These are phyloP conservation scores for Juncus effusus DNA, from an alignment of 176 grass and related monocot species.

Conservation along the genomic window DNA sequence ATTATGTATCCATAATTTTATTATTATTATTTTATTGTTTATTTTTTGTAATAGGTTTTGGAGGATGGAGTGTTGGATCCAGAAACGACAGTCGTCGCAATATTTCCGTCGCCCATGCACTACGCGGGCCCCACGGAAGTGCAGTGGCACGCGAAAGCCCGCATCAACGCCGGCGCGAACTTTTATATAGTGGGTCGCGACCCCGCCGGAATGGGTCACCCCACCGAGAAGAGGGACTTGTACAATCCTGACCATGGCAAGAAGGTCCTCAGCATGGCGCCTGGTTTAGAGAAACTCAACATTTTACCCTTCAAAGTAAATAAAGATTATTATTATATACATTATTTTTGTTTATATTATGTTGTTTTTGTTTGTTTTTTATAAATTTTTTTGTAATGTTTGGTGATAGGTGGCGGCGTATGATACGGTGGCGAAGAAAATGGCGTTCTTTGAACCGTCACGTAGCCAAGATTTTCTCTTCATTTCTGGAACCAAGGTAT, in stretches of 20 bases:
- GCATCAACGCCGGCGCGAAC: constrained; percentile 91
- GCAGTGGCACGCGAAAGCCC: constrained; percentile 95
- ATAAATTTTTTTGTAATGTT: constrained; percentile 13
- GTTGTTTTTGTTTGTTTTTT: constrained; percentile 6
- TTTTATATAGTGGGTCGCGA: constrained; percentile 98
- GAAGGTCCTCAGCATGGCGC: constrained; percentile 89
- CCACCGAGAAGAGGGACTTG: constrained; percentile 80
- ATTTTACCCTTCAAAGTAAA: constrained; percentile 97
- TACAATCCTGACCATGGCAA: constrained; percentile 96
- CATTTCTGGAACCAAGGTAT: constrained; percentile 98
- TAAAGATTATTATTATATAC: neutral
- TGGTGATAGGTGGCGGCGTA: constrained; percentile 74
- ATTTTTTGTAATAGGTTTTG: constrained; percentile 52
- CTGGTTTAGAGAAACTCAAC: constrained; percentile 93
- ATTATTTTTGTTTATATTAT: neutral
- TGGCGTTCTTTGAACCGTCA: constrained; percentile 94
- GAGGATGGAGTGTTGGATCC: constrained; percentile 96
- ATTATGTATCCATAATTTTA: neutral
- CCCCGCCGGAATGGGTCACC: constrained; percentile 95
- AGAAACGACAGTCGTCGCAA: constrained; percentile 78
- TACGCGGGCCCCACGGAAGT: constrained; percentile 97
- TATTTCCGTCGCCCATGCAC: constrained; percentile 97
- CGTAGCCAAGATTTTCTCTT: constrained; percentile 88
- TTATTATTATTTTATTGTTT: neutral
- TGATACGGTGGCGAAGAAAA: constrained; percentile 67